phyloP scores from a whole-genome alignment of 768 basidiomycete species.

The Cyclocybe cylindracea region DNA sequence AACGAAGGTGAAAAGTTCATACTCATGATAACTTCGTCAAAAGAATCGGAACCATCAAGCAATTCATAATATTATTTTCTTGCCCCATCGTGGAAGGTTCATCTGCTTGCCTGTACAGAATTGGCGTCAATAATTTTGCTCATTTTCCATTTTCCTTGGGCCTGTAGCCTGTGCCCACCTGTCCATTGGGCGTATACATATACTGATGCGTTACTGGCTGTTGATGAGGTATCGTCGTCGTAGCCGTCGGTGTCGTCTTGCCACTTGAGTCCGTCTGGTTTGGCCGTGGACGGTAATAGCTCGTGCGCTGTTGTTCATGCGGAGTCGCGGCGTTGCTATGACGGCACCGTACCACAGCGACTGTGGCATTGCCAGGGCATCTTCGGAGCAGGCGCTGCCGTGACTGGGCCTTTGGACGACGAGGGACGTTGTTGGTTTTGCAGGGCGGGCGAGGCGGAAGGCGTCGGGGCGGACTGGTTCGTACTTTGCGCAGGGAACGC shows the following conservation, averaged over 20 bases:
- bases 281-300: constrained; percentile 52
- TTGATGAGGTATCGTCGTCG: constrained; percentile 1
- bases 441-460: constrained; percentile 54
- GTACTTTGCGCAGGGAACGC: constrained; percentile 27
- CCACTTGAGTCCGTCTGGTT: constrained; percentile 16
- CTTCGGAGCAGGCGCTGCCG: constrained; percentile 25
- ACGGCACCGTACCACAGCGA: constrained; percentile 60
- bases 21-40: too few species aligned
- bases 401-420: constrained; percentile 27
- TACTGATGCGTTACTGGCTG: constrained; percentile 19
- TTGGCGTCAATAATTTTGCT: constrained; percentile 1
- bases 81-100: neutral
- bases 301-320: constrained; percentile 45
- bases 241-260: constrained; percentile 11
- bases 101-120: constrained; percentile 4
- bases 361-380: constrained; percentile 73
- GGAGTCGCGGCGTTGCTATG: constrained; percentile 38
- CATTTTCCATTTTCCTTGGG: constrained; percentile 28
- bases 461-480: constrained; percentile 45
- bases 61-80: too few species aligned
- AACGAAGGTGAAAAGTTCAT: too few species aligned
- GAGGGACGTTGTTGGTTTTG: constrained; percentile 44
- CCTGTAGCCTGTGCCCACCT: constrained; percentile 11
- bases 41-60: too few species aligned
- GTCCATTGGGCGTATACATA: constrained; percentile 24